A percentile compares a stretch with the other conserved stretches of the same genome.
phyloP scores from a whole-genome alignment of 306 rosid genomes.

The Rosa lucieae region DNA sequence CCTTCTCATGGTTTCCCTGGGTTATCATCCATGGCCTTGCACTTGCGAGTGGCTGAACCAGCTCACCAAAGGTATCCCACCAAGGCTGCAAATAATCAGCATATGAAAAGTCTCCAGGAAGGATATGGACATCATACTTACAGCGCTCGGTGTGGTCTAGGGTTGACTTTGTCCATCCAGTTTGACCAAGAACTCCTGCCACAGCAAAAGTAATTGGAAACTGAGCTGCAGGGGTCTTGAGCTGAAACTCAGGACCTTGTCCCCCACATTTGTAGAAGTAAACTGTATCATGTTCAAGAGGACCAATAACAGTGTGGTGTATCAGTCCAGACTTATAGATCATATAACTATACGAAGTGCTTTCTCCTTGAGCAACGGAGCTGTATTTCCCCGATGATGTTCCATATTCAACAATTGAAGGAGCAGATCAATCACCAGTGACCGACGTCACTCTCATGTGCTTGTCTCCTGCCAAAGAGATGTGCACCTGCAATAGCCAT shows the following conservation, averaged over 20 bases:
- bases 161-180: constrained; percentile 90
- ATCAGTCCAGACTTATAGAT: constrained; percentile 80
- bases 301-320: constrained; percentile 90
- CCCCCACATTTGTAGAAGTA: constrained; percentile 85
- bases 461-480: constrained; percentile 81
- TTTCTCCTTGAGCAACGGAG: constrained; percentile 65
- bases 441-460: constrained; percentile 81
- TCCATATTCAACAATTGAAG: constrained; percentile 83
- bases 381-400: constrained; percentile 55
- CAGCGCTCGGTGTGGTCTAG: constrained; percentile 71
- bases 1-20: constrained; percentile 90
- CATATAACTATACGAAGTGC: constrained; percentile 64
- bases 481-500: constrained; percentile 66
- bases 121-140: constrained; percentile 75
- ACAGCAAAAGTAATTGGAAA: constrained; percentile 82
- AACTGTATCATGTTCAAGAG: constrained; percentile 59
- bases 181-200: constrained; percentile 93
- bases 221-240: constrained; percentile 85
- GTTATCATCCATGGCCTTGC: constrained; percentile 96
- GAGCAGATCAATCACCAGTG: constrained; percentile 57
- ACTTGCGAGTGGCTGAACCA: constrained; percentile 95
- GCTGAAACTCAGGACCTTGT: constrained; percentile 69
- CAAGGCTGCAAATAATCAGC: constrained; percentile 76
- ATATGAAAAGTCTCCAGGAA: constrained; percentile 93
- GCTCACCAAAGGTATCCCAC: constrained; percentile 89